Percentiles rank a stretch among this genome's conserved stretches.
phyloP scores from a whole-genome alignment of 805 yeast genomes.

The Danielia oregonensis region DNA sequence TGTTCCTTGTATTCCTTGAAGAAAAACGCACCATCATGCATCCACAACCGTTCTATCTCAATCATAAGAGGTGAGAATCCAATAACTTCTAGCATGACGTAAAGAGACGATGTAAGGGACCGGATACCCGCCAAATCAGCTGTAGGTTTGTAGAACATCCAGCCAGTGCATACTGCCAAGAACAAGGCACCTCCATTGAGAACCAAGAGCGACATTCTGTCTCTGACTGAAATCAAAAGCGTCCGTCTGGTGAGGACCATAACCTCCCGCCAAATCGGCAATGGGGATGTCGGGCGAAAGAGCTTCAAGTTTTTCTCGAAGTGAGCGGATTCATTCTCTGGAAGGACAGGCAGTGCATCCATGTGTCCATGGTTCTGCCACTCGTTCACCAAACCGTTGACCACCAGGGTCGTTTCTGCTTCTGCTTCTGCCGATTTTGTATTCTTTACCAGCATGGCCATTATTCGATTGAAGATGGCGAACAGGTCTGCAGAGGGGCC shows the following conservation, averaged over 20 bases:
- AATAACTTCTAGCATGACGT: constrained; percentile 35
- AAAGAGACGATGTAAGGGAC: constrained; percentile 41
- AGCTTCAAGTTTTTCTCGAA: constrained; percentile 16
- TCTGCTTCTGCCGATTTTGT: constrained; percentile 12
- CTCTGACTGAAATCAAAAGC: constrained; percentile 31
- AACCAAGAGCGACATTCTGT: constrained; percentile 28
- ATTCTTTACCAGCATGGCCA: constrained; percentile 17
- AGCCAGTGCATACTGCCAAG: constrained; percentile 64
- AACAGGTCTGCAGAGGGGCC: constrained; percentile 10
- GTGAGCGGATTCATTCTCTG: constrained; percentile 12
- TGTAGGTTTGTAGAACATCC: constrained; percentile 70
- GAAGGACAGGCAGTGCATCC: not conserved
- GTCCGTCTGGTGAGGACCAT: constrained; percentile 33
- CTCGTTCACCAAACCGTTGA: constrained; percentile 7
- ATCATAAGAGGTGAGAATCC: constrained; percentile 39
- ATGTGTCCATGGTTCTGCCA: constrained; percentile 6
- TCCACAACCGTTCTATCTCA: constrained; percentile 39
- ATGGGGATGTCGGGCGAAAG: constrained; percentile 17
- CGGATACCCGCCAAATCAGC: constrained; percentile 61
- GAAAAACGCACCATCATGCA: constrained; percentile 33
- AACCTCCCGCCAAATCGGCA: constrained; percentile 29
- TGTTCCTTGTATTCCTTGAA: constrained; percentile 66
- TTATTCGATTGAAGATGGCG: constrained; percentile 11
- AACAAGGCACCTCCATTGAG: constrained; percentile 40
- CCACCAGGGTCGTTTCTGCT: constrained; percentile 7